phyloP scores from a whole-genome alignment of 441 rosid genomes.

The Populus hybrid region DNA sequence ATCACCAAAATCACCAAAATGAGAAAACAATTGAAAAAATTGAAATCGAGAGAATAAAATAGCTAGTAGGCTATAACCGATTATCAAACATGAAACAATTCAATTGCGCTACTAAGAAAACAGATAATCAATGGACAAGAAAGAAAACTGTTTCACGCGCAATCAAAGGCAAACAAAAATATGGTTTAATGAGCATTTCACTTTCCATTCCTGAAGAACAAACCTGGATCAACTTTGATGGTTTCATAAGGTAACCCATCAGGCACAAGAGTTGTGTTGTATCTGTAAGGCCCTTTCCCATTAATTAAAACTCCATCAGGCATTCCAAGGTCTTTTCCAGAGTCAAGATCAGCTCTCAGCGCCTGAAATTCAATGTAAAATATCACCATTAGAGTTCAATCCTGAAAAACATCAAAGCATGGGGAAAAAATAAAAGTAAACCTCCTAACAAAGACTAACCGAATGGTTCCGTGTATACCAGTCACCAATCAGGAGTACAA shows the following conservation, averaged over 20 bases:
- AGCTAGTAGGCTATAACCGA: not conserved
- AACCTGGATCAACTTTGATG: slow-evolving; percentile 74
- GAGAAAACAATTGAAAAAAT: not conserved
- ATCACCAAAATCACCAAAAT: not conserved
- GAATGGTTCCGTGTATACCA: slow-evolving; percentile 78
- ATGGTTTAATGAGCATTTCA: not conserved
- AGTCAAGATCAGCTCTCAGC: slow-evolving; percentile 59
- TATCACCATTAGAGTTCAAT: not conserved
- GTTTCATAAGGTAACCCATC: slow-evolving; percentile 76
- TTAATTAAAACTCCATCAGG: slow-evolving; percentile 94
- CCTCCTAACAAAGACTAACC: slow-evolving; percentile 43
- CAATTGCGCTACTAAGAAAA: not conserved
- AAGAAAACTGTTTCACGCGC: not conserved
- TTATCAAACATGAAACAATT: not conserved
- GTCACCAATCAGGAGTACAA: slow-evolving; percentile 69
- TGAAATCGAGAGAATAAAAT: not conserved
- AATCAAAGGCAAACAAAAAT: not conserved
- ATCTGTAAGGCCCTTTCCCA: slow-evolving; percentile 86
- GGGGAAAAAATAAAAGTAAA: not conserved
- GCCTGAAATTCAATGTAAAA: slow-evolving; percentile 40
- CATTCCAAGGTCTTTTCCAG: slow-evolving; percentile 88
- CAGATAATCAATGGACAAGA: not conserved
- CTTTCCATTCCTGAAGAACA: slow-evolving; percentile 1
- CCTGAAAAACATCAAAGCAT: slow-evolving; percentile 7
- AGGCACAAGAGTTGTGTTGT: slow-evolving; percentile 67